Conservation (phyloP, 495 filamentous ascomycete species). For the Aspergillus sparsus region DNA sequence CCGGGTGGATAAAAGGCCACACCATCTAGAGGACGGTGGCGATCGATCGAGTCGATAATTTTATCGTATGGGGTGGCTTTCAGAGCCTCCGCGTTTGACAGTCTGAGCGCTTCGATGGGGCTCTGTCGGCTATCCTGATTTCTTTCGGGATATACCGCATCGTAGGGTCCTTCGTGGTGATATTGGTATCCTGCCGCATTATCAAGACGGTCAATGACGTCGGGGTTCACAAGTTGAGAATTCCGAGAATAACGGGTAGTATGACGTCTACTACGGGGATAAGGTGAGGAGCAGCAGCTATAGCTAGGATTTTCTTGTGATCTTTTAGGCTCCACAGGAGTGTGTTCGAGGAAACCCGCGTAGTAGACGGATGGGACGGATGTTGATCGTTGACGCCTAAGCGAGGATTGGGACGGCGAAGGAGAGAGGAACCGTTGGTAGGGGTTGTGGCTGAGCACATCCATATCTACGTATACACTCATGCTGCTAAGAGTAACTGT, state of each 20-base stretch:
- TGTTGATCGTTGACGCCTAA: slow-evolving; percentile 31
- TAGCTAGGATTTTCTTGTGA: slow-evolving; percentile 24
- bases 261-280: slow-evolving; percentile 18
- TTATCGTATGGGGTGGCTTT: slow-evolving; percentile 81
- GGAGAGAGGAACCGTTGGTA: slow-evolving; percentile 41
- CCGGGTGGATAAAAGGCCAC: slow-evolving; percentile 77
- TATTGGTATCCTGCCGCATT: slow-evolving; percentile 60
- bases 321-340: slow-evolving; percentile 34
- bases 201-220: slow-evolving; percentile 82
- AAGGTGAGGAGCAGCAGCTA: slow-evolving; percentile 25
- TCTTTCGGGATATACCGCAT: slow-evolving; percentile 72
- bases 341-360: slow-evolving; percentile 34
- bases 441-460: slow-evolving; percentile 39
- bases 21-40: slow-evolving; percentile 83
- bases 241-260: slow-evolving; percentile 43
- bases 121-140: slow-evolving; percentile 63
- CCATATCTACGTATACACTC: slow-evolving; percentile 11
- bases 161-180: slow-evolving; percentile 92
- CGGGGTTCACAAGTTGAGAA: slow-evolving; percentile 65
- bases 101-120: slow-evolving; percentile 75
- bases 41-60: slow-evolving; percentile 69
- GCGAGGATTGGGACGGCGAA: slow-evolving; percentile 27
- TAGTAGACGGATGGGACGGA: slow-evolving; percentile 37
- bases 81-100: slow-evolving; percentile 75
- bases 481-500: neutral